Evolutionary conservation across 805 yeast species (phyloP), one percentile per base, ranked within the genome.

Genomic region (Candida arabinofermentans): DNA sequence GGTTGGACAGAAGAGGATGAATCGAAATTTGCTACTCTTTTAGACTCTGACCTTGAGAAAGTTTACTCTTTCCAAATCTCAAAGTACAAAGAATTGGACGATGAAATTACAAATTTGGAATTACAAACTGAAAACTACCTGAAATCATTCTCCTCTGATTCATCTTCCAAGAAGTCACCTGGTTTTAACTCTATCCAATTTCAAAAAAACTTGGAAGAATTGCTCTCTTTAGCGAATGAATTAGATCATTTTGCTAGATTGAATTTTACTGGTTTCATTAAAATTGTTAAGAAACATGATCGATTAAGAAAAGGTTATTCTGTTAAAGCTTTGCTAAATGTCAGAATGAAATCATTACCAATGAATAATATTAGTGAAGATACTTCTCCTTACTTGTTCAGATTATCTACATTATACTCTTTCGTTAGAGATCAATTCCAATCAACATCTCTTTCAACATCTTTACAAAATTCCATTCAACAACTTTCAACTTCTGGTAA

Each of bases 221-320:
- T 82, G 22, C 69, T 93, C 46, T 74, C 79, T 9, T 73, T 78
- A 53, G 86, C 98, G 9, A 86, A 85, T 54, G 91, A 87, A 56
- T 70, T 93, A 53, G 96, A 90, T 61, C 86, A 80, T 59, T 93
- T 93, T 67, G 83, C 95, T 32, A 75, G 99, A 56, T 66, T 91
- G 52, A 93, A 93, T 66, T 93, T 83, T 69, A 91, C 99, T 12
- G 99, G 97, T 1, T 91, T 93, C 67, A 75, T 81, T 55, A 93
- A 93, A 61, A 87, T 93, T 53, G 97, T 90, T 50, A 90, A 91
- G 69, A 91, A 91, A 66, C 99, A 93, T 59, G 98, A 93, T 66
- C 79, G 96, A 40, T 64, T 91, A 49, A 97, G 90, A 64, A 76
- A 89, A 24, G 74, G 79, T 49, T 93, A 84, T 64, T 83, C 93